Percentiles rank a stretch among this genome's conserved stretches.
These are phyloP conservation scores for Russula dissimulans DNA, from an alignment of 768 basidiomycete species.

Conservation along the genomic window DNA sequence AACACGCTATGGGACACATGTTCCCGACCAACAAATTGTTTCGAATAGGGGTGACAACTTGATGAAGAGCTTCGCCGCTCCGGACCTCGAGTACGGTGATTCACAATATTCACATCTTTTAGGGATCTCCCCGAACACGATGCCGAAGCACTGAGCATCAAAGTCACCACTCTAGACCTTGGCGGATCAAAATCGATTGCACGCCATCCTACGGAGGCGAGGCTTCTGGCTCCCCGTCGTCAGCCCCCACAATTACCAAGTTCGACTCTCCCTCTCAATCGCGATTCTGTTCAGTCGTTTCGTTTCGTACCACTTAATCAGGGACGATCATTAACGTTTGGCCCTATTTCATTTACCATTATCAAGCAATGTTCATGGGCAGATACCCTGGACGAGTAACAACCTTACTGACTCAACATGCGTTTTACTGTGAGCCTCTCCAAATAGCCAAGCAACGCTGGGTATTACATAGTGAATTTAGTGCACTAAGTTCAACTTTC, in stretches of 20 bases:
- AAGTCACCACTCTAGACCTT: neutral
- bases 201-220: neutral
- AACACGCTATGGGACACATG: neutral
- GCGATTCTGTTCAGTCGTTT: neutral
- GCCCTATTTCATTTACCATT: neutral
- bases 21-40: neutral
- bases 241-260: neutral
- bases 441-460: too few relatives aligned
- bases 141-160: neutral
- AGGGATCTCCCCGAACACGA: neutral
- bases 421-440: too few relatives aligned
- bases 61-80: neutral
- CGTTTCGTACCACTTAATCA: neutral
- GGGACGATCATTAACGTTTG: neutral
- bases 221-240: neutral
- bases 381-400: too few relatives aligned
- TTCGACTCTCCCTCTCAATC: neutral
- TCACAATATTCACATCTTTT: neutral
- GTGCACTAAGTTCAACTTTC: too few relatives aligned
- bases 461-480: too few relatives aligned
- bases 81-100: neutral
- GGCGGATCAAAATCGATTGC: slow-evolving; percentile 1
- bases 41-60: neutral
- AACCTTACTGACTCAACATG: too few relatives aligned
- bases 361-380: neutral